These are phyloP conservation scores for Wickerhamiella musiphila DNA, from an alignment of 805 yeast genomes.

Conservation along the genomic window DNA sequence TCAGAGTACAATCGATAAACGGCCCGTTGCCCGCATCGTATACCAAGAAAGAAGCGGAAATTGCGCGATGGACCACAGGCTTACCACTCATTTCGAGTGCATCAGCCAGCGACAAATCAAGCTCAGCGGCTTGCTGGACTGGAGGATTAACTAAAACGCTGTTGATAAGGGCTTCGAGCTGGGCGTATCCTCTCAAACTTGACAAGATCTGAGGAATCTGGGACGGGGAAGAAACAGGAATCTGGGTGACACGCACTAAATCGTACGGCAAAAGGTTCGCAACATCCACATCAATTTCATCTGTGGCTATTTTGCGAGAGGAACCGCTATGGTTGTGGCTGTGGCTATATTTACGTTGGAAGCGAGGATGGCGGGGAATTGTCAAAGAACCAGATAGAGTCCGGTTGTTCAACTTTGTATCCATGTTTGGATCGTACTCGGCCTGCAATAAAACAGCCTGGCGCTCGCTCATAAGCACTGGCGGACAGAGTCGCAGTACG, in stretches of 20 bases:
- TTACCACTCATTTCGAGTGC: conserved; percentile 12
- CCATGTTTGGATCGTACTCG: too few relatives aligned
- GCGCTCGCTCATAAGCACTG: conserved; percentile 16
- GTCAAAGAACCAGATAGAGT: conserved; percentile 4
- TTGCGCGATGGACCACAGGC: conserved; percentile 7
- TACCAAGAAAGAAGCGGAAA: conserved; percentile 5
- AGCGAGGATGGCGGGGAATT: conserved; percentile 10
- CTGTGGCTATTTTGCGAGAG: conserved; percentile 5
- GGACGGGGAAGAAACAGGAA: conserved; percentile 18
- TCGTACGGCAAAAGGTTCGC: conserved; percentile 17
- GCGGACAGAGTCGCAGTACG: conserved; percentile 21
- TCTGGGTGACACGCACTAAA: conserved; percentile 14
- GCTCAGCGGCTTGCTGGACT: conserved; percentile 4
- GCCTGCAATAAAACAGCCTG: conserved; percentile 10
- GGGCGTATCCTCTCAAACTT: conserved; percentile 11
- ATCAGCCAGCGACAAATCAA: conserved; percentile 16
- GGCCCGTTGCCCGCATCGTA: conserved; percentile 1
- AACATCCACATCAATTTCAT: conserved; percentile 11
- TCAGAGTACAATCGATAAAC: conserved; percentile 4
- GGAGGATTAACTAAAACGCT: conserved; percentile 10
- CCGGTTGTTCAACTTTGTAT: conserved; percentile 7
- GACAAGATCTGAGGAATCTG: conserved; percentile 15
- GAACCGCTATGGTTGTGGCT: too few relatives aligned
- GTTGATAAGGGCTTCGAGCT: conserved; percentile 6
- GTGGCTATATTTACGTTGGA: too few relatives aligned